A percentile compares a stretch with the other conserved stretches of the same genome.
Conservation (phyloP, 805 yeast species). For the Pichia nanzhaoensis region DNA sequence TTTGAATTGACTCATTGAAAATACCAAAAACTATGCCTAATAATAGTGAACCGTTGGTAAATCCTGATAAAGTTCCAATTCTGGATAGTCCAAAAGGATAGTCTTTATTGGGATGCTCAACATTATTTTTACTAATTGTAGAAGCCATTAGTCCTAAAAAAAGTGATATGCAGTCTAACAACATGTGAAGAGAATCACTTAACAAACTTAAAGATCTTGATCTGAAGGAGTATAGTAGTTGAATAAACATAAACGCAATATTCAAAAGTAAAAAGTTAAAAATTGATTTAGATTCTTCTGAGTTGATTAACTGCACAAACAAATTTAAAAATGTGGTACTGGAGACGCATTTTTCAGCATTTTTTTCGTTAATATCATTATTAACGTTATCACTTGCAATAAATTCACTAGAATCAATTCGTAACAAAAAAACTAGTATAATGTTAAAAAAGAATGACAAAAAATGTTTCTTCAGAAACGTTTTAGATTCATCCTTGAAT, state of each 20-base stretch:
- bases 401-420: slow-evolving; percentile 1
- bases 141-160: slow-evolving; percentile 88
- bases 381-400: background rate
- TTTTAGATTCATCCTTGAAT: slow-evolving; percentile 4
- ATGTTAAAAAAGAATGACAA: slow-evolving; percentile 13
- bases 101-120: slow-evolving; percentile 27
- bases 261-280: slow-evolving; percentile 81
- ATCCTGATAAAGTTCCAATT: slow-evolving; percentile 90
- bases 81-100: slow-evolving; percentile 83
- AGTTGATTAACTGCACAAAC: slow-evolving; percentile 32
- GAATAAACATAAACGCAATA: slow-evolving; percentile 91
- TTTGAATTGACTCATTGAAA: slow-evolving; percentile 75
- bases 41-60: slow-evolving; percentile 84
- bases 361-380: slow-evolving; percentile 1
- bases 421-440: slow-evolving; percentile 12
- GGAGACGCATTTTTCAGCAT: background rate
- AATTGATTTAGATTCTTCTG: slow-evolving; percentile 78
- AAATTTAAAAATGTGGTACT: slow-evolving; percentile 19
- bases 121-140: slow-evolving; percentile 31
- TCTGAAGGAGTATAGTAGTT: slow-evolving; percentile 82
- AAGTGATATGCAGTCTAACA: slow-evolving; percentile 86
- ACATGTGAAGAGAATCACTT: slow-evolving; percentile 95
- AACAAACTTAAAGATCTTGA: slow-evolving; percentile 87
- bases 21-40: slow-evolving; percentile 88
- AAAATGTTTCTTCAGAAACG: slow-evolving; percentile 8